A percentile compares a stretch with the other conserved stretches of the same genome.
phyloP scores from a whole-genome alignment of 2,329 filamentous ascomycete species.

The Penicillium oxalicum region DNA sequence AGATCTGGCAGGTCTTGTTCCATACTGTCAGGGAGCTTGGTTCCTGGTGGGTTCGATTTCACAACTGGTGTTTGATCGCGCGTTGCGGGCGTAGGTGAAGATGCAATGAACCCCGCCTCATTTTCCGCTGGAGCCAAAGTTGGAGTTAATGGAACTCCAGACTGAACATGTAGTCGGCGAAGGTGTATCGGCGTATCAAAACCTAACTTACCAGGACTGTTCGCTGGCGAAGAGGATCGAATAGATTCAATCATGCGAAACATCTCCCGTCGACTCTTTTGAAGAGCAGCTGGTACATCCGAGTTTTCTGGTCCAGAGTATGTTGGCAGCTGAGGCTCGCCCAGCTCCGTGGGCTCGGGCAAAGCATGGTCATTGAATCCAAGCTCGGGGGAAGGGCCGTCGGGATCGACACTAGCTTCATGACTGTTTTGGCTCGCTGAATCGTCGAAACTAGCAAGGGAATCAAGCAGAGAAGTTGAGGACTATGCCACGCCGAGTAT shows the following conservation, averaged over 20 bases:
- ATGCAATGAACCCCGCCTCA: slow-evolving; percentile 45
- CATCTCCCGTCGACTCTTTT: slow-evolving; percentile 57
- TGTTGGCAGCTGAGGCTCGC: slow-evolving; percentile 22
- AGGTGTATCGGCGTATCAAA: slow-evolving; percentile 27
- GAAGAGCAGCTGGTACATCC: slow-evolving; percentile 58
- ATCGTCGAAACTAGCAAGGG: background rate
- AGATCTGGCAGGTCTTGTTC: slow-evolving; percentile 21
- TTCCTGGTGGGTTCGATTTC: slow-evolving; percentile 29
- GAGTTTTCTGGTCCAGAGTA: slow-evolving; percentile 38
- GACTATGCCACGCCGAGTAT: too few species aligned
- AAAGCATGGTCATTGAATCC: slow-evolving; percentile 12
- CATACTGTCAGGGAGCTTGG: slow-evolving; percentile 18
- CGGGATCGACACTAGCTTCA: background rate
- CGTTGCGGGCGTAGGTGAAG: slow-evolving; percentile 48
- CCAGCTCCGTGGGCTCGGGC: slow-evolving; percentile 23
- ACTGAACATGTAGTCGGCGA: slow-evolving; percentile 22
- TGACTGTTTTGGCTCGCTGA: background rate
- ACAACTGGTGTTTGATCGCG: slow-evolving; percentile 25
- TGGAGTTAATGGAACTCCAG: slow-evolving; percentile 38
- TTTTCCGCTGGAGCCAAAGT: slow-evolving; percentile 35
- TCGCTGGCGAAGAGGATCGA: slow-evolving; percentile 42
- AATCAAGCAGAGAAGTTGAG: too few species aligned
- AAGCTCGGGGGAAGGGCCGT: slow-evolving; percentile 28
- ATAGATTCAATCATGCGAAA: slow-evolving; percentile 64
- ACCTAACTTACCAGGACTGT: slow-evolving; percentile 24